Evolutionary conservation across 176 grass and related monocot species (phyloP).

Genomic region (Panicum miliaceum): DNA sequence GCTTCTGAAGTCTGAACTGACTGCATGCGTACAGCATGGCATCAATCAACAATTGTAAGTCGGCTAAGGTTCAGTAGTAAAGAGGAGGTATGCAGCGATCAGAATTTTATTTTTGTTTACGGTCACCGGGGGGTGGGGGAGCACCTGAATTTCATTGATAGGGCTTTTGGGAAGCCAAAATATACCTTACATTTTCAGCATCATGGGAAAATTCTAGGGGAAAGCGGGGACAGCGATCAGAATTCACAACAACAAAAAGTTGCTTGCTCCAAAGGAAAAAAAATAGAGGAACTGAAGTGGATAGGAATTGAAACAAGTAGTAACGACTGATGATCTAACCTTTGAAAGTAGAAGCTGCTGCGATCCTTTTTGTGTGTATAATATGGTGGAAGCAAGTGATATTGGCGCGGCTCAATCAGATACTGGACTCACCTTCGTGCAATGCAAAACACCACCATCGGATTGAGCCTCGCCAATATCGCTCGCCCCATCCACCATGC

Average conservation of each 20-base stretch:
- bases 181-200: no score
- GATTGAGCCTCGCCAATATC: conserved; percentile 78
- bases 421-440: conserved; percentile 46
- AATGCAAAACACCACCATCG: conserved; percentile 48
- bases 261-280: background rate
- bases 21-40: background rate
- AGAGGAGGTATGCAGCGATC: background rate
- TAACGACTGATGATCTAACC: conserved; percentile 21
- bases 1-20: background rate
- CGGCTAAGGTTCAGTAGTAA: no score
- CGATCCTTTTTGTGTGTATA: background rate
- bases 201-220: no score
- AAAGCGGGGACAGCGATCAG: background rate
- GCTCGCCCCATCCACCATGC: conserved; percentile 44
- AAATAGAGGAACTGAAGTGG: no score
- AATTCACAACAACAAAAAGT: background rate
- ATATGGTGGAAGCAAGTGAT: conserved; percentile 71
- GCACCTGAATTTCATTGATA: no score
- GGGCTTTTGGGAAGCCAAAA: no score
- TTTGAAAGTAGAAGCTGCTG: conserved; percentile 8
- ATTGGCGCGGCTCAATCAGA: conserved; percentile 99
- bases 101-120: no score
- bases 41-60: background rate
- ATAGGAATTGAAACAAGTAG: background rate
- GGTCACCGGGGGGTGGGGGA: no score